phyloP scores from a whole-genome alignment of 306 rosid genomes.

The Calophaca sinica region DNA sequence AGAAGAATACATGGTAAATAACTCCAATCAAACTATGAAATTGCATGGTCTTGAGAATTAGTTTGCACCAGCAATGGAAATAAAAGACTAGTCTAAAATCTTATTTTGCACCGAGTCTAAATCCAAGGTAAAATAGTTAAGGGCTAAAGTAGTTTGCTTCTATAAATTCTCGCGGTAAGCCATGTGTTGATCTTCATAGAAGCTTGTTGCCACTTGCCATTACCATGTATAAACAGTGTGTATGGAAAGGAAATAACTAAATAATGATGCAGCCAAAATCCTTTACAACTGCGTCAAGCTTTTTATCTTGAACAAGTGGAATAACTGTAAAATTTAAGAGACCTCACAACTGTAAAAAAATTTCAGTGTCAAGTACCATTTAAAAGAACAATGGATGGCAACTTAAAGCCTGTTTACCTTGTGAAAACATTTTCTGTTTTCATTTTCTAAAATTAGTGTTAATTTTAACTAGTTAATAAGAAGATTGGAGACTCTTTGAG shows the following conservation, averaged over 20 bases:
- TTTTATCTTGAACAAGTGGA: background rate
- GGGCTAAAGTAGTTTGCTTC: background rate
- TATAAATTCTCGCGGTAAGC: background rate
- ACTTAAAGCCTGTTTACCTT: no score
- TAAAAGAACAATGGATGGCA: no score
- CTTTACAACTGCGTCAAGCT: background rate
- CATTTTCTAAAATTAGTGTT: no score
- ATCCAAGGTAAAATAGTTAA: background rate
- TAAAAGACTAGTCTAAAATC: background rate
- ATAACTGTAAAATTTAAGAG: conserved; percentile 6
- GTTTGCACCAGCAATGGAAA: conserved; percentile 8
- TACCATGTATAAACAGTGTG: background rate
- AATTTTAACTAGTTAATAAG: no score
- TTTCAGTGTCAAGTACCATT: conserved; percentile 6
- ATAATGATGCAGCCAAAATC: background rate
- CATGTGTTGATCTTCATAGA: background rate
- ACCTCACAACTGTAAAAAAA: background rate
- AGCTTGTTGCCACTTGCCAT: background rate
- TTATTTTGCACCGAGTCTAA: background rate
- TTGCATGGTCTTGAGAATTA: conserved; percentile 26
- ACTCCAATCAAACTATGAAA: conserved; percentile 18
- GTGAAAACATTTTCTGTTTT: no score
- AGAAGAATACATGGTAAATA: no score
- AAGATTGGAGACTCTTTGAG: no score
- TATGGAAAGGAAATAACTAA: background rate